phyloP scores from a whole-genome alignment of 2,329 filamentous ascomycete species.

The Beauveria sp. region DNA sequence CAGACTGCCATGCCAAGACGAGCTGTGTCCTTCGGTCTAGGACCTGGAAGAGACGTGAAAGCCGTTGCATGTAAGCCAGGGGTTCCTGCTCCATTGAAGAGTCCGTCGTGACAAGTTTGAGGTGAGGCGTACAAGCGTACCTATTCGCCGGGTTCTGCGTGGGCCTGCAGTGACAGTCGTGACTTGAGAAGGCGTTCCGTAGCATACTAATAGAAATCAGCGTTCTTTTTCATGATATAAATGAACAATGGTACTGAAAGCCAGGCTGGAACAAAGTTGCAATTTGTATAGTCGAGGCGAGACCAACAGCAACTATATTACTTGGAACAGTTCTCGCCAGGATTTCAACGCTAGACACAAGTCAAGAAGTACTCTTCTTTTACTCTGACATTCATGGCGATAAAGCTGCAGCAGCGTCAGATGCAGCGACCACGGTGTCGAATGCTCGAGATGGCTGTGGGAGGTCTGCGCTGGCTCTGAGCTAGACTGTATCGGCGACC shows the following conservation, averaged over 20 bases:
- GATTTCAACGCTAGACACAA: no score
- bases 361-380: no score
- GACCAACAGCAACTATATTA: no score
- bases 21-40: constrained; percentile 8
- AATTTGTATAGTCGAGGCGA: no score
- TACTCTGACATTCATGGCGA: not conserved
- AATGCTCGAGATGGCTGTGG: not conserved
- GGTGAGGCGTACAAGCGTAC: not conserved
- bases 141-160: not conserved
- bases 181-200: no score
- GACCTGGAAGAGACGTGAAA: not conserved
- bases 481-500: not conserved
- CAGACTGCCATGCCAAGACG: not conserved
- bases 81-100: not conserved
- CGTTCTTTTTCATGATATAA: no score
- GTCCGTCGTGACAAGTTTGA: not conserved
- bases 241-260: no score
- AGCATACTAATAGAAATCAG: not conserved
- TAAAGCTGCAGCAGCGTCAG: not conserved
- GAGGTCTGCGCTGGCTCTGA: not conserved
- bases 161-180: not conserved
- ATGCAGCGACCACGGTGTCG: not conserved
- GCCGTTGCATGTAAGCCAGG: not conserved
- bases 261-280: no score
- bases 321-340: no score